A percentile compares a stretch with the other conserved stretches of the same genome.
Conservation (phyloP, 1,284 basidiomycete genomes). For the Ganoderma lucidum region DNA sequence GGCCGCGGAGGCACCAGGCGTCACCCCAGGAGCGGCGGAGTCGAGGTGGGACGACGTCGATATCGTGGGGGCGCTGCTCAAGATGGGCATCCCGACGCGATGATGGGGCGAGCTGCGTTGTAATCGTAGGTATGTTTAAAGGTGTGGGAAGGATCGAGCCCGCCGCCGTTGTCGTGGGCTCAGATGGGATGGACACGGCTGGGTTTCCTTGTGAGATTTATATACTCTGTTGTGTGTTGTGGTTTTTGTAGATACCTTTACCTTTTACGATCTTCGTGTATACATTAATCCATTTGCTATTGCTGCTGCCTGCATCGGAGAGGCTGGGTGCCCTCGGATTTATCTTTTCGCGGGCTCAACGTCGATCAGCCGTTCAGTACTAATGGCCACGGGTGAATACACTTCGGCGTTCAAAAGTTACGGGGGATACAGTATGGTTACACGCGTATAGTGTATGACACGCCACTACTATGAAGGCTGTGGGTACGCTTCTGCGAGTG, state of each 20-base stretch:
- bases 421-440: background rate
- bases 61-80: conserved; percentile 83
- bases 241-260: conserved; percentile 33
- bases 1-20: conserved; percentile 41
- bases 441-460: background rate
- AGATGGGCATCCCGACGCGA: conserved; percentile 73
- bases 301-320: conserved; percentile 21
- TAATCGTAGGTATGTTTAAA: background rate
- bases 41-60: conserved; percentile 87
- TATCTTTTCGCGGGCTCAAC: too few species aligned
- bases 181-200: conserved; percentile 20
- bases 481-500: conserved; percentile 40
- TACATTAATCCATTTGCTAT: conserved; percentile 29
- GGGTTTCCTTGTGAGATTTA: conserved; percentile 17
- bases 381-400: too few species aligned
- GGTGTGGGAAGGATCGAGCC: background rate
- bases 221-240: conserved; percentile 30
- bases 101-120: conserved; percentile 16
- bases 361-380: too few species aligned
- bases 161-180: background rate
- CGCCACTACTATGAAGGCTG: conserved; percentile 34
- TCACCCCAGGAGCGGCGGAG: conserved; percentile 45
- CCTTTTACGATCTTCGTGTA: conserved; percentile 29
- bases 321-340: background rate
- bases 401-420: too few species aligned